These are phyloP conservation scores for Dactylellina cionopaga DNA, from an alignment of 2,329 filamentous ascomycete genomes.

Conservation along the genomic window DNA sequence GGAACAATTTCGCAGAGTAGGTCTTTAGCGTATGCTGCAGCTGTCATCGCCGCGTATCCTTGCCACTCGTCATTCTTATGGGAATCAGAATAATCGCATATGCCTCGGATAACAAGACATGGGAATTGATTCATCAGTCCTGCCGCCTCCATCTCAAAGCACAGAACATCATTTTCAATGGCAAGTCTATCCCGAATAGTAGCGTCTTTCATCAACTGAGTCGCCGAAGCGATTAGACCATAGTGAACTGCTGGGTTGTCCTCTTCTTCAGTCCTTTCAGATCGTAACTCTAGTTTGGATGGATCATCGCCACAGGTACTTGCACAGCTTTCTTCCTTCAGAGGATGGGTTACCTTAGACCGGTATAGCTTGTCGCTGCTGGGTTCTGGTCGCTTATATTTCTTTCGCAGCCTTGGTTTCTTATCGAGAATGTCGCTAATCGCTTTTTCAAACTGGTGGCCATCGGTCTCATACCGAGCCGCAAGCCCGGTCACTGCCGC, in stretches of 20 bases:
- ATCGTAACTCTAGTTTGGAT: slow-evolving; percentile 52
- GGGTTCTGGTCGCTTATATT: slow-evolving; percentile 56
- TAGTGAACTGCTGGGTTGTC: slow-evolving; percentile 1
- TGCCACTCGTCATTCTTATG: too few species aligned
- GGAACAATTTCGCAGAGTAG: neutral
- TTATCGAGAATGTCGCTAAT: neutral
- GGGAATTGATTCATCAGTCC: too few species aligned
- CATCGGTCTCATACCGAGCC: neutral
- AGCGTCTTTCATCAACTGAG: slow-evolving; percentile 38
- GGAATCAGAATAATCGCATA: too few species aligned
- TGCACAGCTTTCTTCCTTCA: neutral
- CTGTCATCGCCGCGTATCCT: slow-evolving; percentile 13
- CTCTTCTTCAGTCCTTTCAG: slow-evolving; percentile 8
- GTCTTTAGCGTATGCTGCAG: slow-evolving; percentile 12
- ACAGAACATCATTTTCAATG: slow-evolving; percentile 5
- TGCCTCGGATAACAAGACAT: neutral
- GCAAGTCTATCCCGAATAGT: slow-evolving; percentile 21
- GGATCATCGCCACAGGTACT: neutral
- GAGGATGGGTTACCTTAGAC: slow-evolving; percentile 18
- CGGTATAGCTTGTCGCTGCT: slow-evolving; percentile 58
- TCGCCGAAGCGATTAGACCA: slow-evolving; percentile 30
- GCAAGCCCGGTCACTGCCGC: neutral
- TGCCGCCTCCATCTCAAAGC: slow-evolving; percentile 11
- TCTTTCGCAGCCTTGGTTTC: neutral
- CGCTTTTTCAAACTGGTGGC: neutral